Evolutionary conservation across 1,139 yeast species (phyloP), one percentile per base, ranked within the genome.

Genomic region (Maudiozyma humilis): DNA sequence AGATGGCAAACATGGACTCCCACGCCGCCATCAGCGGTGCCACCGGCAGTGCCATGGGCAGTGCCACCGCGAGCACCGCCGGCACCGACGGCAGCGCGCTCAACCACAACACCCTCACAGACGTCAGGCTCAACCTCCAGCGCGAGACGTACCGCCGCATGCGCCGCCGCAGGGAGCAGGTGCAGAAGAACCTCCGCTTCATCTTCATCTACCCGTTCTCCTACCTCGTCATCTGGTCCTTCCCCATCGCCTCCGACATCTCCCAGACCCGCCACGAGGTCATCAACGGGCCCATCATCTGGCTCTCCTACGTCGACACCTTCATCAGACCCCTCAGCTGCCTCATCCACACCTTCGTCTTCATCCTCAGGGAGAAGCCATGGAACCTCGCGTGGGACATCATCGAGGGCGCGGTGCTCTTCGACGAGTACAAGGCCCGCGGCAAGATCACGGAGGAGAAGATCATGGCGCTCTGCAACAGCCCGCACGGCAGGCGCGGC

Each of bases 151-250:
- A 80, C 62, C 71, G 70, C 39, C 73, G 71, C 50, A 82, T 82
- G 65, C 72, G 78, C 49, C 65, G 69, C 45, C 70, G 91, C 27
- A 79, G 86, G 51, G 64, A 72, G 32, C 72, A 77, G 52, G 84
- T 88, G 45, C 79, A 82, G 56, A 79, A 80, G 47, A 95, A 87
- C 63, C 79, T 86, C 74, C 79, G 79, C 52, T 72, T 83, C 16
- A 82, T 88, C 41, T 86, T 88, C 62, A 72, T 88, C 35, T 88
- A 88, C 60, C 96, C 96, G 1, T 67, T 82, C 35, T 84, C 95
- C 1, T 88, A 86, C 61, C 70, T 84, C 45, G 69, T 84, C 35
- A 65, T 87, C 40, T 87, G 96, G 95, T 60, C 82, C 14, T 81
- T 85, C 52, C 96, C 96, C 0, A 75, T 86, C 49, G 73, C 82